Evolutionary conservation across 108 stramenopile species (phyloP).

Genomic region (Aurantiochytrium sp.): DNA sequence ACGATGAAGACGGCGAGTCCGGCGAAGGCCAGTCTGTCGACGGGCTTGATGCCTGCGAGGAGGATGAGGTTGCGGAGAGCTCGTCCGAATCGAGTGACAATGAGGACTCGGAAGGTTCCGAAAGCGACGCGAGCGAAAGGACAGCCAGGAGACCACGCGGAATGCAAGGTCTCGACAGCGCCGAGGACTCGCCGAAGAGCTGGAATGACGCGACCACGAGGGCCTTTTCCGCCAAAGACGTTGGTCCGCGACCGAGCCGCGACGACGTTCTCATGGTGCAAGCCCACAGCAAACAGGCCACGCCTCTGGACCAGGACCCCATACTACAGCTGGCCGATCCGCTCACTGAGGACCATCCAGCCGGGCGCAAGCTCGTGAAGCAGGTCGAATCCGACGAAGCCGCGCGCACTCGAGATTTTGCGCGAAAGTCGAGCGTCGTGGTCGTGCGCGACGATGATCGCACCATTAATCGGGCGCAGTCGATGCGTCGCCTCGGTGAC

Average conservation of each 20-base stretch:
- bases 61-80: too few relatives aligned
- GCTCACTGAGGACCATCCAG: neutral
- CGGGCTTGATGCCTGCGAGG: too few relatives aligned
- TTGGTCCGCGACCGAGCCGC: neutral
- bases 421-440: neutral
- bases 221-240: neutral
- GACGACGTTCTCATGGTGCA: neutral
- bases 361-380: neutral
- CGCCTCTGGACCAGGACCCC: neutral
- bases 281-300: neutral
- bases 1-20: neutral
- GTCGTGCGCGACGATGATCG: neutral
- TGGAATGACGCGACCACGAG: neutral
- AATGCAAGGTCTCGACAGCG: neutral
- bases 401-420: neutral
- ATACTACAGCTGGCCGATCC: neutral
- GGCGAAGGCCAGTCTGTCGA: too few relatives aligned
- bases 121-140: neutral
- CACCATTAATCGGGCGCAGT: neutral
- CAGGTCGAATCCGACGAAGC: neutral
- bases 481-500: neutral
- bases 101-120: neutral
- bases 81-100: neutral
- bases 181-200: neutral
- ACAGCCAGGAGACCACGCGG: neutral